Percentiles rank a stretch among this genome's conserved stretches.
Conservation (phyloP, 2,329 filamentous ascomycete species). For the Colletotrichum sp. region DNA sequence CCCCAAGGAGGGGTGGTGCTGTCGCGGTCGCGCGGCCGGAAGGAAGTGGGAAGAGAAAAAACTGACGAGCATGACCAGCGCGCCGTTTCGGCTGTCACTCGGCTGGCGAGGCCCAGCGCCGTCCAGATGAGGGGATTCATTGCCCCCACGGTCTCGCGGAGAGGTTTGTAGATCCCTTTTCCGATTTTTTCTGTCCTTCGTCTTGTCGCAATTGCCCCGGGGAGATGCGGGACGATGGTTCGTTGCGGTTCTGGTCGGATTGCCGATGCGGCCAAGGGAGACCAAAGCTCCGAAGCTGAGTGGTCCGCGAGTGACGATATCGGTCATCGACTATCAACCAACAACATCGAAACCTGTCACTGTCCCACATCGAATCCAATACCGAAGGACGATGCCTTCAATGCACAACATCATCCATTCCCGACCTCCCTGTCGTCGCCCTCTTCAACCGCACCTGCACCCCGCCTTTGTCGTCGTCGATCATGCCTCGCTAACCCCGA, state of each 20-base stretch:
- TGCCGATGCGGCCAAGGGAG: conserved; percentile 15
- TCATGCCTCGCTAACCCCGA: background rate
- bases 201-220: background rate
- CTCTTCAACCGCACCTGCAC: background rate
- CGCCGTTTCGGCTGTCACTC: conserved; percentile 56
- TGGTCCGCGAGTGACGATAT: conserved; percentile 1
- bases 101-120: conserved; percentile 50
- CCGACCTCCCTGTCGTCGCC: background rate
- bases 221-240: background rate
- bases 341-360: background rate
- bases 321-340: background rate
- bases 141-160: conserved; percentile 64
- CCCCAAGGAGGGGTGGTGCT: background rate
- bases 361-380: background rate
- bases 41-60: background rate
- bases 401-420: background rate
- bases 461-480: background rate
- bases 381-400: background rate
- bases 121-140: conserved; percentile 62
- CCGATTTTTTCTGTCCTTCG: background rate
- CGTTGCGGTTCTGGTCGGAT: background rate
- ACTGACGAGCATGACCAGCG: conserved; percentile 36
- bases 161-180: conserved; percentile 54
- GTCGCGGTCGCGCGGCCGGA: background rate
- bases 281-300: conserved; percentile 13